Evolutionary conservation across 345 rosid species (phyloP), one percentile per base, ranked within the genome.

Genomic region (Clausena lansium): DNA sequence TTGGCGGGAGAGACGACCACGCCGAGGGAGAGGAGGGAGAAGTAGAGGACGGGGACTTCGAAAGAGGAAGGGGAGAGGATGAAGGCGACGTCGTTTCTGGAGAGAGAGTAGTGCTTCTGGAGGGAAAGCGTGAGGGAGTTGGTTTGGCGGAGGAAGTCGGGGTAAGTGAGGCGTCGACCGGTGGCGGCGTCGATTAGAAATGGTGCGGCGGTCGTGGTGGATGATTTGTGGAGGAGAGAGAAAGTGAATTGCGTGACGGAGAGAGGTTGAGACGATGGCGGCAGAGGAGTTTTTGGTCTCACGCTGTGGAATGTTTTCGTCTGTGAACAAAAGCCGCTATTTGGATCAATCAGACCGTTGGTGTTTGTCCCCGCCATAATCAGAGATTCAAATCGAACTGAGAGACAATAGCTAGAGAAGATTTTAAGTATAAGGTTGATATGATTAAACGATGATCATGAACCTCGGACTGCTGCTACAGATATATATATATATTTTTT

Each of bases 1-100:
- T 92, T 95, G 67, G 93, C 84, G 25, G 99, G 97, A 30, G 93
- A 92, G 75, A 93, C 1, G 69, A 89, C 79, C 50, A 95, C 88
- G 27, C 97, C 98, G 39, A 93, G 74, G 15, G 89, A 87, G 86
- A 95, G 79, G 41, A 95, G 91, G 47, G 98, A 83, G 50, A 92
- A 89, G 89, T 90, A 90, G 71, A 95, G 68, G 41, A 91, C 77
- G 3, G 97, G 99, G 35, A 93, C 74, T 9, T 84, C 84, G 39
- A 90, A 41, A 28, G 97, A 92, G 25, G 90, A 58, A 2, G 98
- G 93, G 55, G 84, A 84, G 76, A 95, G 85, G 73, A 93, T 76
- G 61, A 90, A 90, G 20, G 96, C 97, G 38, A 86, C 94, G 75
- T 95, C 88, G 65, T 85, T 86, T 5, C 61, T 76, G 57, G 85